Evolutionary conservation across 1,284 basidiomycete species (phyloP), one percentile per base, ranked within the genome.

Genomic region (Moesziomyces globuligerus): DNA sequence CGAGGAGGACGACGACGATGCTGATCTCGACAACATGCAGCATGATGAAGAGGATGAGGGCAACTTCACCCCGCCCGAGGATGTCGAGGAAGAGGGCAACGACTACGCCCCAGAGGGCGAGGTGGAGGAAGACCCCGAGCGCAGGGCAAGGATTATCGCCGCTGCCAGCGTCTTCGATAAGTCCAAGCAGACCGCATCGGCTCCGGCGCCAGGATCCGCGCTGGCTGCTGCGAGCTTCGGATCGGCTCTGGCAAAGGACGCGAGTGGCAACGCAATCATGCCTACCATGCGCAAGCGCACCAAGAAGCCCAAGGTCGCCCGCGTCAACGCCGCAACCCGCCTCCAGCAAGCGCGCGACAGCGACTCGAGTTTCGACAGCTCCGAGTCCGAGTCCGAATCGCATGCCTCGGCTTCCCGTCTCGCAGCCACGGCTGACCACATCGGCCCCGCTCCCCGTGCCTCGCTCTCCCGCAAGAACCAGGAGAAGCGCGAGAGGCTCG

Each of bases 341-440:
- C 37, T 71, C 3, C 56, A 66, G n/a, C 54, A 61, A 45, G 48
- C 46, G 10, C 36, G 36, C 23, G 68, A 72, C 26, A 70, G 56
- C 34, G 69, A 75, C 32, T 70, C 64, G 6, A 76, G 72, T 53
- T 78, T 78, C 29, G 78, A 80, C 53, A 73, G 74, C 53, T 76
- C 75, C 40, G 74, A 66, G 10, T 70, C 69, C 34, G 71, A 67
- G 21, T 20, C 18, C 41, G 70, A 74, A 24, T 48, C 46, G 9
- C 47, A 53, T 10, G 49, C 53, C 18, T 55, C 48, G 4, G 29
- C 45, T 26, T 49, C 50, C 24, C 23, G 28, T 28, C 18, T 42
- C 1, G 20, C 25, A n/a, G 3, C n/a, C 7, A 9, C 18, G 13
- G 39, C 24, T 8, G 45, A 59, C 43, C 38, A 29, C 37, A 64